Evolutionary conservation across 1,284 basidiomycete genomes (phyloP).

Genomic region (Pisolithus thermaeus): DNA sequence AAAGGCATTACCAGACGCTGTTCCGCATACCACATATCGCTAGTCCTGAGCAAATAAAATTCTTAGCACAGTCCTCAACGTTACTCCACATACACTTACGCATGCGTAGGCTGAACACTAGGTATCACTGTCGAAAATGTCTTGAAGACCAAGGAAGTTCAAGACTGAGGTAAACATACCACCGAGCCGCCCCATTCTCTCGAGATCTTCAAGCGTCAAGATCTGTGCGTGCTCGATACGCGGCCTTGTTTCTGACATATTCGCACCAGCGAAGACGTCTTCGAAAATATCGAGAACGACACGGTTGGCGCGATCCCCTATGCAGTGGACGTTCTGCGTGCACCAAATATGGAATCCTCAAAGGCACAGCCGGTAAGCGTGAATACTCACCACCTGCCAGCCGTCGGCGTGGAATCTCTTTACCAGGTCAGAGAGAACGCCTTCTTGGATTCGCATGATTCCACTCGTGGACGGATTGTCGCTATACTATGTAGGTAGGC

Average conservation of each 20-base stretch:
- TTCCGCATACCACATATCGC: conserved; percentile 91
- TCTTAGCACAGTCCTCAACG: not conserved
- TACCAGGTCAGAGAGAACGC: conserved; percentile 51
- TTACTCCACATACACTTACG: conserved; percentile 38
- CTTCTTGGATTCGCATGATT: conserved; percentile 56
- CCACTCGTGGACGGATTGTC: conserved; percentile 71
- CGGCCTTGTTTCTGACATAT: conserved; percentile 51
- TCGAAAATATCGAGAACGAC: conserved; percentile 80
- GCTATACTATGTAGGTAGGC: conserved; percentile 44
- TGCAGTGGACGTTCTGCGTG: conserved; percentile 81
- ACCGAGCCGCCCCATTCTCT: conserved; percentile 65
- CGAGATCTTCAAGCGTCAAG: conserved; percentile 62
- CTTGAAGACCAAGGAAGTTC: not conserved
- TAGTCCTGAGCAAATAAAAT: conserved; percentile 49
- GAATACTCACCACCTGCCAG: conserved; percentile 63
- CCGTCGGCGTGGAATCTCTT: conserved; percentile 60
- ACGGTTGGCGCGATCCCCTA: conserved; percentile 86
- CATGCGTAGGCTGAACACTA: conserved; percentile 92
- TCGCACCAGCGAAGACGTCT: conserved; percentile 33
- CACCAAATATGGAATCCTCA: not conserved
- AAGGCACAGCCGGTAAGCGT: not conserved
- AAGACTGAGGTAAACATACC: conserved; percentile 39
- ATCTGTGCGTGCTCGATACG: conserved; percentile 93
- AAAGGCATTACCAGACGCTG: conserved; percentile 52
- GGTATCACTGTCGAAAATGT: conserved; percentile 59